A percentile compares a stretch with the other conserved stretches of the same genome.
Evolutionary conservation across 1,139 yeast genomes (phyloP).

Genomic region (Kurtzmaniella natalensis): DNA sequence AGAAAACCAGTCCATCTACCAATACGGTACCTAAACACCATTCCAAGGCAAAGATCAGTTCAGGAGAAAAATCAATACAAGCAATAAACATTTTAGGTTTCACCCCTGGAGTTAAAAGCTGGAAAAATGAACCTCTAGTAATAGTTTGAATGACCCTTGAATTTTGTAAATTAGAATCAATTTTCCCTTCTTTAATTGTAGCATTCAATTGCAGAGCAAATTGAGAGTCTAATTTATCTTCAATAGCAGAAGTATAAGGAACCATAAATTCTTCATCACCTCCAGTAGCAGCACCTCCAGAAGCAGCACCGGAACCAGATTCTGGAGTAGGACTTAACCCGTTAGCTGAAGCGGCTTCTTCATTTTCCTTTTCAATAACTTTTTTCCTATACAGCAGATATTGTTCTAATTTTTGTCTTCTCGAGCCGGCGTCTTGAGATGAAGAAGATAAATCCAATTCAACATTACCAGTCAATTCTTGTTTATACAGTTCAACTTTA

Average conservation of each 20-base stretch:
- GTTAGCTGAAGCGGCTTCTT: conserved; percentile 7
- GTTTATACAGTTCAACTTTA: conserved; percentile 37
- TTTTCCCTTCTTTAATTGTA: conserved; percentile 56
- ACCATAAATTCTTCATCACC: conserved; percentile 37
- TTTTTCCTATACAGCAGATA: conserved; percentile 49
- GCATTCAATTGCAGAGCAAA: conserved; percentile 59
- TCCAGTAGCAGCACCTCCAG: conserved; percentile 4
- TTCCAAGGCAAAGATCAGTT: conserved; percentile 79
- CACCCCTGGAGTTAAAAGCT: conserved; percentile 44
- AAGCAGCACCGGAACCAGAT: conserved; percentile 17
- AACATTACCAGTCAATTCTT: conserved; percentile 44
- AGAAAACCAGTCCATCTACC: conserved; percentile 79
- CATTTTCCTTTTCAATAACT: conserved; percentile 46
- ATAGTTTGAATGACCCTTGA: conserved; percentile 63
- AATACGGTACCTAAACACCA: conserved; percentile 88
- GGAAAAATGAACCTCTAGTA: conserved; percentile 65
- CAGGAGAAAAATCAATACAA: conserved; percentile 82
- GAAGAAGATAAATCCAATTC: conserved; percentile 30
- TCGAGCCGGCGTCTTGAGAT: conserved; percentile 45
- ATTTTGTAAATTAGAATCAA: conserved; percentile 53
- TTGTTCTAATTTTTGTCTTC: conserved; percentile 42
- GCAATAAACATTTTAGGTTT: conserved; percentile 68
- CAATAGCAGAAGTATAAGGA: conserved; percentile 71
- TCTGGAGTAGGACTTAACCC: conserved; percentile 17
- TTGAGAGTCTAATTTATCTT: conserved; percentile 62